Conservation (phyloP, 192 early-diverging fungal species). For the Neocallimastix lanati region DNA sequence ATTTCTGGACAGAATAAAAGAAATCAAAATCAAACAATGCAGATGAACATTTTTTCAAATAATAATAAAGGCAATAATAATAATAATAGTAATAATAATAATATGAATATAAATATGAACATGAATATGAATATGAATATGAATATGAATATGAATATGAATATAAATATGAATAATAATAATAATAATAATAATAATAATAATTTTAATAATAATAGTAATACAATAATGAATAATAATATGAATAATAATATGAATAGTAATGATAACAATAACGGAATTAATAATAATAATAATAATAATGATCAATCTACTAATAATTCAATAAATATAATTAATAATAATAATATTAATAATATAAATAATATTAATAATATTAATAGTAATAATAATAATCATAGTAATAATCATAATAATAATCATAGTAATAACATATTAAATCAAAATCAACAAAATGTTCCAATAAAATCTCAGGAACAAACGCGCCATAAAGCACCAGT, state of each 20-base stretch:
- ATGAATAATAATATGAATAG: not conserved
- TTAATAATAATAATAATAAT: not conserved
- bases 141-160: not conserved
- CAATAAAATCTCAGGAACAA: not conserved
- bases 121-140: not conserved
- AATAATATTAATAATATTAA: not conserved
- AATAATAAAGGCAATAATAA: not conserved
- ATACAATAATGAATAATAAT: not conserved
- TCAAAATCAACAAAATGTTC: not conserved
- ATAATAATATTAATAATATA: not conserved
- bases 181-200: not conserved
- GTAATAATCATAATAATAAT: not conserved
- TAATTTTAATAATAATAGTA: not conserved
- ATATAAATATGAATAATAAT: not conserved
- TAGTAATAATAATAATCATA: not conserved
- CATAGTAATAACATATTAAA: not conserved
- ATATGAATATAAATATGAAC: not conserved
- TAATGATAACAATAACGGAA: not conserved
- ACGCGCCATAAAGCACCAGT: slow-evolving; percentile 30
- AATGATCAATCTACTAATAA: not conserved
- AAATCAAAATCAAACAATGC: not conserved
- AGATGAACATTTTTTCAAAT: not conserved
- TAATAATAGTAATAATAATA: too few species aligned
- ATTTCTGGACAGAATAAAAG: not conserved
- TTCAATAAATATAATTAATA: not conserved